These are phyloP conservation scores for Tuber magnatum DNA, from an alignment of 495 filamentous ascomycete genomes.

Conservation along the genomic window DNA sequence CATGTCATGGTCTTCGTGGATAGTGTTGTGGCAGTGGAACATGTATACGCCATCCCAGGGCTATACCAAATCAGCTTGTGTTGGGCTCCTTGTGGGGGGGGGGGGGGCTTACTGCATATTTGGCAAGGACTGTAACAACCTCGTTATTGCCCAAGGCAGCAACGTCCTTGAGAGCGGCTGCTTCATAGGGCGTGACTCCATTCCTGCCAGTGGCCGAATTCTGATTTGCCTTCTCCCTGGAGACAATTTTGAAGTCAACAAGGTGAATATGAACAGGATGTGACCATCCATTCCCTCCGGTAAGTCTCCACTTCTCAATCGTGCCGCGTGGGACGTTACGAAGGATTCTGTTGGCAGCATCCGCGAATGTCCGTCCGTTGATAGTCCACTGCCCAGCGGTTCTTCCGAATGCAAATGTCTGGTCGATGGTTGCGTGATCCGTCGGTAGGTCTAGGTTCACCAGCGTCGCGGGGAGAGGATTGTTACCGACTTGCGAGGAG, in stretches of 20 bases:
- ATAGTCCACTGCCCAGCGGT: conserved; percentile 44
- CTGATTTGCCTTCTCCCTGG: conserved; percentile 33
- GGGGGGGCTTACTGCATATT: conserved; percentile 42
- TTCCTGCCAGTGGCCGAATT: conserved; percentile 32
- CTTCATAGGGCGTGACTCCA: conserved; percentile 49
- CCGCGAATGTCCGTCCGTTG: conserved; percentile 50
- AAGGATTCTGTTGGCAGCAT: conserved; percentile 49
- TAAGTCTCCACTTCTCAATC: conserved; percentile 50
- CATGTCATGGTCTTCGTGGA: conserved; percentile 59
- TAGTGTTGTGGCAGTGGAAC: conserved; percentile 55
- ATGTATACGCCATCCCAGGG: conserved; percentile 55
- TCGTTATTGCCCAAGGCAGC: conserved; percentile 45
- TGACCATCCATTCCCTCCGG: conserved; percentile 46
- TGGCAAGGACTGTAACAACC: conserved; percentile 37
- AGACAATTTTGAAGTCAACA: conserved; percentile 52
- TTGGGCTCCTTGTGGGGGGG: conserved; percentile 23
- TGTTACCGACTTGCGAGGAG: conserved; percentile 32
- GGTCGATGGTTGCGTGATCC: conserved; percentile 41
- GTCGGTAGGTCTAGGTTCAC: conserved; percentile 24
- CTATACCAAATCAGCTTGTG: conserved; percentile 45
- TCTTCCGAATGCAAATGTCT: conserved; percentile 47
- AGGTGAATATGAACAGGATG: conserved; percentile 57
- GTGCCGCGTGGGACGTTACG: conserved; percentile 49
- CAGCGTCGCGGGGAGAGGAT: conserved; percentile 25
- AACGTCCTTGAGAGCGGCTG: conserved; percentile 50